A percentile compares a stretch with the other conserved stretches of the same genome.
phyloP scores from a whole-genome alignment of 164 flowering plant species.

The Vitis vinifera region ASM3070453v1 NC_081823.1:3511001-3511500 shows the following conservation, averaged over 20 bases:
- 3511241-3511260: neutral
- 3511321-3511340: conserved; percentile 81
- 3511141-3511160: no score
- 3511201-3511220: neutral
- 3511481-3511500: conserved; percentile 95
- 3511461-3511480: conserved; percentile 89
- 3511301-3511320: conserved; percentile 5
- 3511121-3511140: no score
- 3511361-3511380: conserved; percentile 88
- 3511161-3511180: no score
- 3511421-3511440: conserved; percentile 84
- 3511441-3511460: conserved; percentile 77
- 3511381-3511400: conserved; percentile 95
- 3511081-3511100: no score
- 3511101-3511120: no score
- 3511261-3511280: neutral
- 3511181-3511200: no score
- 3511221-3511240: neutral
- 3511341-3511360: conserved; percentile 94
- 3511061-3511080: no score
- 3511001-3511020: no score
- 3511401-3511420: conserved; percentile 97
- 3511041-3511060: no score
- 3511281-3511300: neutral
- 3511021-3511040: no score